phyloP scores from a whole-genome alignment of 768 basidiomycete genomes.

The Leccinum barrowsii region DNA sequence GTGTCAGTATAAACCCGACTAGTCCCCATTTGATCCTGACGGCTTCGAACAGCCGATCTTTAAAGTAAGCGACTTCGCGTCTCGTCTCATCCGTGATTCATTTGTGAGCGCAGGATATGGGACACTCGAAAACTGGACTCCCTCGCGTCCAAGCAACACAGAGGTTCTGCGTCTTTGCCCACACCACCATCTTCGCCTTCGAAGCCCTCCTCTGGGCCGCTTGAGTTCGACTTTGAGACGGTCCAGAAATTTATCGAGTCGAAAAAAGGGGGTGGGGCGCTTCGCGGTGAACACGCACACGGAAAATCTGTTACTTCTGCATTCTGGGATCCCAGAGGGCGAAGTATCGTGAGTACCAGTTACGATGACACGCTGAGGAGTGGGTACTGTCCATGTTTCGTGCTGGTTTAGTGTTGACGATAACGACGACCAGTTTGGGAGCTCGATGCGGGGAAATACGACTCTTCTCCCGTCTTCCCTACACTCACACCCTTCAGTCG shows the following conservation, averaged over 20 bases:
- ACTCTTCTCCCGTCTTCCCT: slow-evolving; percentile 48
- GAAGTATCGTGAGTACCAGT: slow-evolving; percentile 77
- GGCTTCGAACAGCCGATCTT: slow-evolving; percentile 66
- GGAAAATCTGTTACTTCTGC: slow-evolving; percentile 78
- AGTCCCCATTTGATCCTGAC: slow-evolving; percentile 65
- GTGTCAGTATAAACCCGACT: slow-evolving; percentile 73
- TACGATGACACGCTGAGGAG: slow-evolving; percentile 77
- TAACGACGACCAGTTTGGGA: slow-evolving; percentile 64
- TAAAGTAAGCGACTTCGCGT: slow-evolving; percentile 50
- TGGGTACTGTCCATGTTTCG: slow-evolving; percentile 34
- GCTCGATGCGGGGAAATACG: slow-evolving; percentile 49
- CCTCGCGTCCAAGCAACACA: slow-evolving; percentile 31
- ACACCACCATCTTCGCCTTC: slow-evolving; percentile 25
- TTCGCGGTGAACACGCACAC: slow-evolving; percentile 67
- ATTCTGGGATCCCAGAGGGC: slow-evolving; percentile 82
- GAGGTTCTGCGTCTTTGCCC: slow-evolving; percentile 21
- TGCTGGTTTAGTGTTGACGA: slow-evolving; percentile 8
- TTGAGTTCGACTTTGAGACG: slow-evolving; percentile 38
- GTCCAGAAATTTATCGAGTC: slow-evolving; percentile 51
- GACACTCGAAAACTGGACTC: slow-evolving; percentile 63
- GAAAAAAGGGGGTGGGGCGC: slow-evolving; percentile 46
- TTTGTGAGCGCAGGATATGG: slow-evolving; percentile 57
- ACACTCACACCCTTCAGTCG: slow-evolving; percentile 61
- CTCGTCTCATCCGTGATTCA: neutral
- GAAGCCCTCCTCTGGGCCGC: slow-evolving; percentile 7